These are phyloP conservation scores for Fusarium nematophilum DNA, from an alignment of 2,329 filamentous ascomycete species.

Conservation along the genomic window DNA sequence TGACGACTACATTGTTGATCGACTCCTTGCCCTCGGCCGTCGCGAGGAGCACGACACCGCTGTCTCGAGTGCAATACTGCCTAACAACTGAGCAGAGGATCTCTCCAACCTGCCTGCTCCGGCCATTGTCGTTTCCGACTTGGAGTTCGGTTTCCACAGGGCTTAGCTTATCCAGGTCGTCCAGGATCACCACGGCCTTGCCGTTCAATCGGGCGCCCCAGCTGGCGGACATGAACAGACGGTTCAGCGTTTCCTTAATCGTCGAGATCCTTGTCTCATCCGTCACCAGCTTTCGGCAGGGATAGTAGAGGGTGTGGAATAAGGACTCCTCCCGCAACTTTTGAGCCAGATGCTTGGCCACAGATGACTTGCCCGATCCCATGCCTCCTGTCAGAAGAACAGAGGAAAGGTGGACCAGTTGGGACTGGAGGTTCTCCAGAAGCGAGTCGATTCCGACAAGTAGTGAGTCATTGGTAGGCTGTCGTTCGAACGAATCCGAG, in stretches of 20 bases:
- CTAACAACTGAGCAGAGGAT: constrained; percentile 83
- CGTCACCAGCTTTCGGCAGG: constrained; percentile 87
- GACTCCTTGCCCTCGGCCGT: constrained; percentile 95
- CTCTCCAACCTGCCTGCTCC: constrained; percentile 93
- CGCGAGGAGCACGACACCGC: constrained; percentile 85
- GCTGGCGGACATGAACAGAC: constrained; percentile 87
- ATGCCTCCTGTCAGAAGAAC: constrained; percentile 89
- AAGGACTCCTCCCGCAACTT: constrained; percentile 77
- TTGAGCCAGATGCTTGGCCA: constrained; percentile 81
- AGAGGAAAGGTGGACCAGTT: constrained; percentile 87
- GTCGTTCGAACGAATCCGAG: constrained; percentile 61
- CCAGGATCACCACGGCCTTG: constrained; percentile 84
- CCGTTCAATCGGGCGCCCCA: constrained; percentile 93
- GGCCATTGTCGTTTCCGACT: constrained; percentile 91
- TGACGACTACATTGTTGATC: constrained; percentile 88
- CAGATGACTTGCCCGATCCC: constrained; percentile 88
- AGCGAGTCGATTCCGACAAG: constrained; percentile 88
- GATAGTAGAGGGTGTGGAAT: constrained; percentile 86
- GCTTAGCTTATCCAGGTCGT: constrained; percentile 93
- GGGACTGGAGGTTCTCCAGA: constrained; percentile 76
- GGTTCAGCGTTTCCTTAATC: constrained; percentile 87
- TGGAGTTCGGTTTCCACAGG: constrained; percentile 95
- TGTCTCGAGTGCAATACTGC: constrained; percentile 84
- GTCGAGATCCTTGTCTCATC: constrained; percentile 91
- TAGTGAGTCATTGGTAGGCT: constrained; percentile 65